These are phyloP conservation scores for Podospora pseudoanserina DNA, from an alignment of 495 filamentous ascomycete species.

Conservation along the genomic window DNA sequence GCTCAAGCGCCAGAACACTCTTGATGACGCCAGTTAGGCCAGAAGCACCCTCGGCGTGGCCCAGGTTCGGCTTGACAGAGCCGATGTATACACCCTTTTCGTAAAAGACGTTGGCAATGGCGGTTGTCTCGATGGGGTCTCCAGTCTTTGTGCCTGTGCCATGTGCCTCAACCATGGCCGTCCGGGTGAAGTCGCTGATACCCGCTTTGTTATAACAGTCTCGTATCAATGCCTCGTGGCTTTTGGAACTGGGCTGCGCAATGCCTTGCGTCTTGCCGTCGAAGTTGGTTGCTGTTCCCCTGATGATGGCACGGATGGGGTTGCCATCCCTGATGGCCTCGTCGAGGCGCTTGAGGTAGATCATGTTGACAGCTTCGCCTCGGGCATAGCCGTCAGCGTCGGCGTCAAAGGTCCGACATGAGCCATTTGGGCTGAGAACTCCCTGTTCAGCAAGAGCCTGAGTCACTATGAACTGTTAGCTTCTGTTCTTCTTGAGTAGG, in stretches of 20 bases:
- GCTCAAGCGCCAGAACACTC: slow-evolving; percentile 31
- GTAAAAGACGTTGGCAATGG: slow-evolving; percentile 25
- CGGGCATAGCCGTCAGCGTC: slow-evolving; percentile 36
- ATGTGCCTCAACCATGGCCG: slow-evolving; percentile 48
- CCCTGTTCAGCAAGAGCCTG: slow-evolving; percentile 15
- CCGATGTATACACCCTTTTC: slow-evolving; percentile 30
- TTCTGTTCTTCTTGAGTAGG: neutral
- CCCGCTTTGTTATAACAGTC: slow-evolving; percentile 36
- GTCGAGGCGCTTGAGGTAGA: slow-evolving; percentile 48
- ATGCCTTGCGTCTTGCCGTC: slow-evolving; percentile 50
- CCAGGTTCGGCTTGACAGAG: slow-evolving; percentile 44
- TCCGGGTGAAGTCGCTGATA: slow-evolving; percentile 17
- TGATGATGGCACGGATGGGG: slow-evolving; percentile 52
- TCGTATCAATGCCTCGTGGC: slow-evolving; percentile 50
- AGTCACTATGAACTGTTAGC: too few relatives aligned
- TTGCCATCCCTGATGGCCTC: slow-evolving; percentile 49
- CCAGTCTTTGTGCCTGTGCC: slow-evolving; percentile 49
- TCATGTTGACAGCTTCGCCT: slow-evolving; percentile 33
- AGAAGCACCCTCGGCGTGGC: slow-evolving; percentile 37
- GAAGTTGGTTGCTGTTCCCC: slow-evolving; percentile 36
- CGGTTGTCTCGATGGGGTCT: slow-evolving; percentile 43
- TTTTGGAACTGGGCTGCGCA: slow-evolving; percentile 43
- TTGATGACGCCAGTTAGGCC: slow-evolving; percentile 42
- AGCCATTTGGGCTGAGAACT: slow-evolving; percentile 24
- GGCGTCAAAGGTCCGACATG: slow-evolving; percentile 30